Evolutionary conservation across 345 rosid genomes (phyloP), one percentile per base, ranked within the genome.

Genomic region (Salix suchowensis): DNA sequence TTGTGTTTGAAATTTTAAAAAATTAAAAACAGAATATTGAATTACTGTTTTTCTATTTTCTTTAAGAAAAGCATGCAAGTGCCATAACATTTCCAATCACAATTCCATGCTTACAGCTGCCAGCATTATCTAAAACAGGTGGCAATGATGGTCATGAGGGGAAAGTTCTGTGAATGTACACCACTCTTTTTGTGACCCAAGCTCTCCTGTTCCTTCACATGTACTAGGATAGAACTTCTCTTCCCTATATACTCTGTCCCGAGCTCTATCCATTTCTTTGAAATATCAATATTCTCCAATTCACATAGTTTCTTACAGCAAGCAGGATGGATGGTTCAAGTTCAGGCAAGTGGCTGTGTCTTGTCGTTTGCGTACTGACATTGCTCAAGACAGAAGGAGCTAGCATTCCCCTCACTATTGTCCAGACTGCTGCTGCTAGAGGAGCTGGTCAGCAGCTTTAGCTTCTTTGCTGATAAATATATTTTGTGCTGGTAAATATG

Each of bases 401-500:
- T 30, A 64, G 71, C 48, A 55, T 80, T 23, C 82, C 82, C 1
- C 40, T 80, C 15, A 80, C 76, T 28, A 54, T 80, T 28, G 64
- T 80, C 34, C 37, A 80, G 40, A 50, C 65, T 54, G 82, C 82
- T 24, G 67, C 7, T 48, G 71, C 82, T 2, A 75, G 18, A 32
- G 82, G 82, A 75, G 82, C 82, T 80, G 79, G 82, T 80, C 2
- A 75, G 32, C 1, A 40, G 2, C 10, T 40, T 12, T 7, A 9
- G 12, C 9, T 3, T 18, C 6, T 9, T 19, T 2, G 15, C 30
- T 42, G 7, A 1, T 34, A 34, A 34, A 34, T 68, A 28, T 7
- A 3, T 24, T 30, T 39, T 60, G 5, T 5, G 34, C 13, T 21
- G 0, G 26, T n/a, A 40, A 40, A 40, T 40, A 40, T 40, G 10